Evolutionary conservation across 2,329 filamentous ascomycete genomes (phyloP), one percentile per base, ranked within the genome.

Genomic region (Fonsecaea multimorphosa): DNA sequence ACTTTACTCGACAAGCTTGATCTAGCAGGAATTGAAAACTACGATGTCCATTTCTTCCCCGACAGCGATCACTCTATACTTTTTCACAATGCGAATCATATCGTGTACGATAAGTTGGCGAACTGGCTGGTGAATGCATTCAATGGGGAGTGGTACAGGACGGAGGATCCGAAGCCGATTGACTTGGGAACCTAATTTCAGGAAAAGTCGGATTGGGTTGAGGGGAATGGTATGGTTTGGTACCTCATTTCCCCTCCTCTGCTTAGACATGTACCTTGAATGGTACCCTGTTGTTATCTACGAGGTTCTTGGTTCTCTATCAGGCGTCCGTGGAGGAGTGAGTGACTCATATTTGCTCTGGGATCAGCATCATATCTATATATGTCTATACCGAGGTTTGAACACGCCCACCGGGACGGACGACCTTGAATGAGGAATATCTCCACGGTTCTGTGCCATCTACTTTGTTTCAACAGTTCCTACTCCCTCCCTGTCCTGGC

Each of bases 81-180:
- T 75, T 99, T 98, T 76, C 94, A 99, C 76, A 93, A 93, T 76
- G 96, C 92, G 31, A 93, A 97, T 76, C 83, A 82, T 63, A 91
- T 98, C 72, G 93, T 99, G 6, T 98, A 95, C 75, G 91, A 97
- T 72, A 96, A 92, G 79, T 78, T 97, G 34, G 88, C 84, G 64
- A 93, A 91, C 76, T 99, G 94, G 94, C 87, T 99, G 61, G 86
- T 97, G 75, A 98, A 97, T 76, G 95, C 95, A 1, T 99, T 99
- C 77, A 98, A 98, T 72, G 95, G 95, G 58, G 93, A 97, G 77
- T 98, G 94, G 92, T 82, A 94, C 57, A 81, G 82, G 55, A 86
- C 66, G 16, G 64, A 70, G 24, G 65, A 71, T 58, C 67, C 67
- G 44, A 63, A 63, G 57, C 67, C 67, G 3, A 19, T 69, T 9